These are phyloP conservation scores for Diutina mesorugosa DNA, from an alignment of 1,139 yeast species.

Conservation along the genomic window DNA sequence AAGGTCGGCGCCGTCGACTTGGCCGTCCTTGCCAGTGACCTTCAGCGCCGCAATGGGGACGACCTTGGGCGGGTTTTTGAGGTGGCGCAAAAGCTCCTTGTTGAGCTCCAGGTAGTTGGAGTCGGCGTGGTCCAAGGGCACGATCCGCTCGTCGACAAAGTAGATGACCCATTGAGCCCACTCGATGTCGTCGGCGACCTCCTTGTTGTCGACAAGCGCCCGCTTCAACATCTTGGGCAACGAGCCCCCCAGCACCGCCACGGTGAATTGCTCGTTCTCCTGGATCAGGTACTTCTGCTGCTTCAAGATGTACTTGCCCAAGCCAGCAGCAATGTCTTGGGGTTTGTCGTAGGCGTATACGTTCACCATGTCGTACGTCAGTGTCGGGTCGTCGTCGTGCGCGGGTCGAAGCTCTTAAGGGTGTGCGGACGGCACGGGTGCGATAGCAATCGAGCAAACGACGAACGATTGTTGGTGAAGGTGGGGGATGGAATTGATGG, in stretches of 20 bases:
- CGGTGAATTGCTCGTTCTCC: conserved; percentile 34
- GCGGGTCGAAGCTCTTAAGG: neutral
- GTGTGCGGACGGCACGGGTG: neutral
- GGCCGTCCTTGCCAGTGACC: conserved; percentile 24
- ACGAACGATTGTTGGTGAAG: too few relatives aligned
- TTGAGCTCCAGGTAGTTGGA: conserved; percentile 58
- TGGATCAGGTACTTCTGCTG: conserved; percentile 42
- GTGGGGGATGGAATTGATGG: too few relatives aligned
- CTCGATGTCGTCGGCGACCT: conserved; percentile 30
- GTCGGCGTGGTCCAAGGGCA: conserved; percentile 52
- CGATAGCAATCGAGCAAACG: neutral
- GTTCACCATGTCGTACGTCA: neutral
- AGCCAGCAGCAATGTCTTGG: conserved; percentile 43
- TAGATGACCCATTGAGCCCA: conserved; percentile 63
- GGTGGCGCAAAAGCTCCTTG: conserved; percentile 36
- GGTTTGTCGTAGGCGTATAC: conserved; percentile 41
- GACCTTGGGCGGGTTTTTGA: conserved; percentile 16
- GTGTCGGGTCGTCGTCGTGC: neutral
- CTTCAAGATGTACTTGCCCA: conserved; percentile 41
- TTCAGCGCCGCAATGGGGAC: neutral
- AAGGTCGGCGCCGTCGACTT: conserved; percentile 19
- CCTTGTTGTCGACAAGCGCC: conserved; percentile 51
- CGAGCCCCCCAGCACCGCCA: conserved; percentile 89
- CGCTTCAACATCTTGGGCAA: conserved; percentile 62
- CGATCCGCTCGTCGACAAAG: conserved; percentile 65